Evolutionary conservation across 2,329 filamentous ascomycete species (phyloP), one percentile per base, ranked within the genome.

Genomic region (Penicillium frequentans): DNA sequence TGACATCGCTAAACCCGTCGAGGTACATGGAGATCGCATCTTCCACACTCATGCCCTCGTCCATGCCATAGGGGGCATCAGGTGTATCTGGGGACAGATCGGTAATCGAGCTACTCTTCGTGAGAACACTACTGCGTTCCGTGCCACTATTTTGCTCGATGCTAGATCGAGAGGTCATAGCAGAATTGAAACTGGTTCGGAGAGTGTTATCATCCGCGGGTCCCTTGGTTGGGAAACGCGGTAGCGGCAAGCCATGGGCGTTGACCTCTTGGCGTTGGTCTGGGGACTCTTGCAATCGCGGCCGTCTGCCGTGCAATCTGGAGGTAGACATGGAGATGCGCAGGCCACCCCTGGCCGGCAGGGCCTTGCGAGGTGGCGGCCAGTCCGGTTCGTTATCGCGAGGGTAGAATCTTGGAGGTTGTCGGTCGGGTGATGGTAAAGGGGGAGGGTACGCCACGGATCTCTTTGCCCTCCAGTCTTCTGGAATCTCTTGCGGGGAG

Each of bases 71-170:
- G 66, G 88, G 89, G 78, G 87, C 86, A 68, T 84, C 86, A 74
- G 90, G 88, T 54, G 91, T 73, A 81, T 82, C 73, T 4, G 75
- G 75, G 13, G 75, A 77, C 35, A 76, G 60, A 80, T 95, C 76
- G 77, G 81, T 89, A 52, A 87, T 81, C 1, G 90, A 92, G 77
- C 90, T 96, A 58, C 86, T 85, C 65, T 90, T 91, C 3, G 91
- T 95, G 62, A 88, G 73, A 49, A 95, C 82, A 69, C 92, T 96
- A 72, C 90, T 96, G 59, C 90, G 84, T 69, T 93, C 90, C 1
- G 91, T 96, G n/a, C 83, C 83, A 60, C 82, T 84, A 7, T 78
- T 69, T 44, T 83, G 82, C 50, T 83, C 75, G 42, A 81, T 74
- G 67, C 84, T 87, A 16, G 85, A 87, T 54, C 80, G 80, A 3